Percentiles rank a stretch among this genome's conserved stretches.
These are phyloP conservation scores for Xylariaceae sp. DNA, from an alignment of 2,329 filamentous ascomycete species.

Conservation along the genomic window DNA sequence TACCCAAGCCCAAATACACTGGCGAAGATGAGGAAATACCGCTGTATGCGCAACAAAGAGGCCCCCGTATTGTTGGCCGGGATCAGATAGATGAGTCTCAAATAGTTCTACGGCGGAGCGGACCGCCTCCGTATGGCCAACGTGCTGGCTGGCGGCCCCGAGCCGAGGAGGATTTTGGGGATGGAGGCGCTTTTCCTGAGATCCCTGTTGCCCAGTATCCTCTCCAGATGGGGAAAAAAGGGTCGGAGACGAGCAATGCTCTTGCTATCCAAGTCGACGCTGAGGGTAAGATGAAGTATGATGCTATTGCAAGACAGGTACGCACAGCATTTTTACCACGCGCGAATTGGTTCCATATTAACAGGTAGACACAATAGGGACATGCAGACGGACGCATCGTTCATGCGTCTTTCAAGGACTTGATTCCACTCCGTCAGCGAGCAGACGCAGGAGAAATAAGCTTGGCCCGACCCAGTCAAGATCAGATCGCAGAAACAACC, in stretches of 20 bases:
- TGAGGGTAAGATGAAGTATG: slow-evolving; percentile 92
- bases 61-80: slow-evolving; percentile 75
- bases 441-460: slow-evolving; percentile 91
- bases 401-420: slow-evolving; percentile 92
- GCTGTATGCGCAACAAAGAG: slow-evolving; percentile 65
- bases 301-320: slow-evolving; percentile 72
- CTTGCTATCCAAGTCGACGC: slow-evolving; percentile 87
- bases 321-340: not conserved
- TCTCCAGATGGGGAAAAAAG: slow-evolving; percentile 86
- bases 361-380: slow-evolving; percentile 45
- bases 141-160: slow-evolving; percentile 88
- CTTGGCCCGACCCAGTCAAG: slow-evolving; percentile 74
- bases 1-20: slow-evolving; percentile 87
- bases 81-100: slow-evolving; percentile 79
- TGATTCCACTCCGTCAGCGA: slow-evolving; percentile 88
- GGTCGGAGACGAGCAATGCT: slow-evolving; percentile 69
- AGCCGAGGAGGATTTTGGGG: slow-evolving; percentile 83
- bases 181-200: slow-evolving; percentile 94
- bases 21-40: slow-evolving; percentile 82
- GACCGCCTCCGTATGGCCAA: slow-evolving; percentile 83
- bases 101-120: slow-evolving; percentile 72
- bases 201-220: slow-evolving; percentile 92
- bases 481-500: slow-evolving; percentile 77
- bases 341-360: not conserved
- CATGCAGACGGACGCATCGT: slow-evolving; percentile 80